Evolutionary conservation across 2,329 filamentous ascomycete genomes (phyloP).

Genomic region (Botryotinia globosa): DNA sequence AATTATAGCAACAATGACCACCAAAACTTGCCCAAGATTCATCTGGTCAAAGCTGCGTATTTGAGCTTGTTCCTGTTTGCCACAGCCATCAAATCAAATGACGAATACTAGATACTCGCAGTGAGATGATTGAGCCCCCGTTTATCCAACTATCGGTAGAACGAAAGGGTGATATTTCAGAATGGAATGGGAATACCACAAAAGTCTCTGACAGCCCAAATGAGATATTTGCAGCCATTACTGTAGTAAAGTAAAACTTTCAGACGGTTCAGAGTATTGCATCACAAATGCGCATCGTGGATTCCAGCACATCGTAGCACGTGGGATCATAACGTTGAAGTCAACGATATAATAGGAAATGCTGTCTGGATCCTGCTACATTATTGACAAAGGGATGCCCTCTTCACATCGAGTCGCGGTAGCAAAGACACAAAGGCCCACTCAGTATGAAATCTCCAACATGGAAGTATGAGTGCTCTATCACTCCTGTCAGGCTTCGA

Average conservation of each 20-base stretch:
- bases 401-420: not conserved
- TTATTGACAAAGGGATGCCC: not conserved
- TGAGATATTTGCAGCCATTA: not conserved
- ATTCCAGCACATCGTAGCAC: not conserved
- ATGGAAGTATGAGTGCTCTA: slow-evolving; percentile 11
- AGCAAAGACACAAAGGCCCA: not conserved
- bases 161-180: not conserved
- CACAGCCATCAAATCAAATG: not conserved
- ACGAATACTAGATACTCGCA: not conserved
- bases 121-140: not conserved
- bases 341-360: not conserved
- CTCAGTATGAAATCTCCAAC: not conserved
- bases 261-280: not conserved
- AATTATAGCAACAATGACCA: not conserved
- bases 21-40: not conserved
- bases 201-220: not conserved
- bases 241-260: not conserved
- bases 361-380: not conserved
- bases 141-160: not conserved
- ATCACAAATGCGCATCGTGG: not conserved
- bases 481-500: slow-evolving; percentile 50
- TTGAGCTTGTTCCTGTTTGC: not conserved
- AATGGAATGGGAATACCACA: not conserved
- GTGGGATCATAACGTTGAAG: not conserved
- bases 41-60: not conserved